Percentiles rank a stretch among this genome's conserved stretches.
These are phyloP conservation scores for Akanthomyces lecanii DNA, from an alignment of 2,329 filamentous ascomycete genomes.

Conservation along the genomic window DNA sequence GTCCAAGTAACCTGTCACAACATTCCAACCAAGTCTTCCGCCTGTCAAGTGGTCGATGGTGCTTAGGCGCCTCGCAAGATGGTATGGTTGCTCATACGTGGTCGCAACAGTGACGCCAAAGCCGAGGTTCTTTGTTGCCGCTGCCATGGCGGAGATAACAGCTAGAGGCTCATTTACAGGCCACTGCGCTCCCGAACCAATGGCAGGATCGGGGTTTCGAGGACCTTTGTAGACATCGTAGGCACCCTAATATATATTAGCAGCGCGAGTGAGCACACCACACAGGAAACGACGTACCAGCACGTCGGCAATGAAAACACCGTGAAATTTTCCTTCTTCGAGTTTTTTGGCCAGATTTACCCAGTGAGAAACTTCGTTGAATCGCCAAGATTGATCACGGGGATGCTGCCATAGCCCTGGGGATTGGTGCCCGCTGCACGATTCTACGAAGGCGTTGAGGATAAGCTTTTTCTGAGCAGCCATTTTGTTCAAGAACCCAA, in stretches of 20 bases:
- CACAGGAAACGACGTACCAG: slow-evolving; percentile 21
- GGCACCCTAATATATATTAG: slow-evolving; percentile 38
- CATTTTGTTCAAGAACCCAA: background rate
- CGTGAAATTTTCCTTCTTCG: slow-evolving; percentile 54
- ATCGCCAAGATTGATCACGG: slow-evolving; percentile 56
- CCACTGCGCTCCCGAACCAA: slow-evolving; percentile 62
- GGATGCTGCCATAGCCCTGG: slow-evolving; percentile 56
- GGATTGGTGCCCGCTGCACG: slow-evolving; percentile 42
- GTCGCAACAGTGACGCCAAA: slow-evolving; percentile 66
- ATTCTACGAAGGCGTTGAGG: slow-evolving; percentile 41
- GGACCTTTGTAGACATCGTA: slow-evolving; percentile 68
- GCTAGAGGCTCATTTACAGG: slow-evolving; percentile 64
- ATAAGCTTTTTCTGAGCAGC: slow-evolving; percentile 31
- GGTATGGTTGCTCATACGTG: slow-evolving; percentile 66
- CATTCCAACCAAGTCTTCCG: slow-evolving; percentile 48
- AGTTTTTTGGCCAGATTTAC: slow-evolving; percentile 45
- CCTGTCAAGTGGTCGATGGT: slow-evolving; percentile 64
- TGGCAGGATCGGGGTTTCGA: slow-evolving; percentile 45
- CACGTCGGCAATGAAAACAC: slow-evolving; percentile 64
- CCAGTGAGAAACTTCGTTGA: slow-evolving; percentile 59
- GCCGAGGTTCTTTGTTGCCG: slow-evolving; percentile 60
- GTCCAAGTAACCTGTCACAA: slow-evolving; percentile 66
- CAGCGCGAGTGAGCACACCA: background rate
- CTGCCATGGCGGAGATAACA: slow-evolving; percentile 63
- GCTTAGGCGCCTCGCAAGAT: slow-evolving; percentile 59